Percentiles rank a stretch among this genome's conserved stretches.
These are phyloP conservation scores for Cryptococcus amylolentus DNA, from an alignment of 1,284 basidiomycete species.

Conservation along the genomic window DNA sequence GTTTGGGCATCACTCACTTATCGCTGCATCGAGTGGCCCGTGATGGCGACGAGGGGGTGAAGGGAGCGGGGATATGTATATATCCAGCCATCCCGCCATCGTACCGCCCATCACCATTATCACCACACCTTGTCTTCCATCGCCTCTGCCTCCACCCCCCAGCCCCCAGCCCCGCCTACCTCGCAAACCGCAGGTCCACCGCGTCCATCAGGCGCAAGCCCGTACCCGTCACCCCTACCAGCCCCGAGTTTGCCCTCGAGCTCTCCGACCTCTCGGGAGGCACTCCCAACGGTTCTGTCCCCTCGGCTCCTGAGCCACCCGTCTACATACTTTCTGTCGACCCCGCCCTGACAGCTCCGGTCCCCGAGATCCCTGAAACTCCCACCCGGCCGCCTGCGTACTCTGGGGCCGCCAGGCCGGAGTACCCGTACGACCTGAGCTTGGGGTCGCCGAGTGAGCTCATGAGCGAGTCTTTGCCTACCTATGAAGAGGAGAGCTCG, in stretches of 20 bases:
- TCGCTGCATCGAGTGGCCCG: background rate
- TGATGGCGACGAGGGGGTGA: background rate
- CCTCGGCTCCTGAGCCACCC: constrained; percentile 11
- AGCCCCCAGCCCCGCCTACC: background rate
- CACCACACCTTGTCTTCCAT: background rate
- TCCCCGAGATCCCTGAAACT: background rate
- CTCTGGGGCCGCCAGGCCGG: background rate
- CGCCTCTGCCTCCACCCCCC: background rate
- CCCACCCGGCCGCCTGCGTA: background rate
- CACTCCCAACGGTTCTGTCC: background rate
- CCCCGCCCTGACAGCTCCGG: constrained; percentile 4
- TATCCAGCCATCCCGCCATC: background rate
- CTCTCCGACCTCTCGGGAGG: background rate
- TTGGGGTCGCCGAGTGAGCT: background rate
- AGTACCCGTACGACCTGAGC: background rate
- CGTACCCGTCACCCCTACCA: constrained; percentile 13
- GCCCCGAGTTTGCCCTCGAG: constrained; percentile 6
- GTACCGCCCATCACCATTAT: background rate
- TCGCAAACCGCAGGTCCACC: constrained; percentile 17
- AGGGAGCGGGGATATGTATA: background rate
- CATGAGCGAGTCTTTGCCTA: constrained; percentile 28
- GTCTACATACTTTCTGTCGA: constrained; percentile 26
- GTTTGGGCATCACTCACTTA: background rate
- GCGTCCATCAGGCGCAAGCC: constrained; percentile 26
- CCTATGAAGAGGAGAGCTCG: constrained; percentile 33